Evolutionary conservation across 2,329 filamentous ascomycete genomes (phyloP).

Genomic region (Anthostomella pinea): DNA sequence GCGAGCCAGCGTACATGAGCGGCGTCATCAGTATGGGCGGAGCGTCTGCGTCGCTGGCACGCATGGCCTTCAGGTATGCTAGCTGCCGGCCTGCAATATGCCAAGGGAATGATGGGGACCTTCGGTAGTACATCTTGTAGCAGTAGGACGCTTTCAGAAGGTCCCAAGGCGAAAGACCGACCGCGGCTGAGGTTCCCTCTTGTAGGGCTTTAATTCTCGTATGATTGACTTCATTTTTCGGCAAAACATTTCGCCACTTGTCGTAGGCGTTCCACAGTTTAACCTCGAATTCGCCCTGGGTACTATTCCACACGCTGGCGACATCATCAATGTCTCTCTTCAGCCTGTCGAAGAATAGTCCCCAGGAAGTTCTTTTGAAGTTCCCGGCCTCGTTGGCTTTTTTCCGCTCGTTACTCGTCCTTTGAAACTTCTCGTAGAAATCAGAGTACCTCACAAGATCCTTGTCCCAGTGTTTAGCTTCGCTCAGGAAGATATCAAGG

Average conservation of each 20-base stretch:
- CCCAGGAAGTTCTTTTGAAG: constrained; percentile 24
- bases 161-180: constrained; percentile 41
- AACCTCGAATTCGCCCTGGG: constrained; percentile 10
- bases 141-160: constrained; percentile 49
- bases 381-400: constrained; percentile 9
- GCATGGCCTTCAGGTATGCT: constrained; percentile 43
- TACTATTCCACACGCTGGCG: constrained; percentile 31
- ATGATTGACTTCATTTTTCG: constrained; percentile 26
- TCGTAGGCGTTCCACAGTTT: constrained; percentile 38
- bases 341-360: constrained; percentile 34
- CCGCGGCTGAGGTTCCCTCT: constrained; percentile 21
- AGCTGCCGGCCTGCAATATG: constrained; percentile 48
- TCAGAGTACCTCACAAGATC: constrained; percentile 30
- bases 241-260: constrained; percentile 41
- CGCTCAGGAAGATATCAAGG: constrained; percentile 29
- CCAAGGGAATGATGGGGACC: constrained; percentile 40
- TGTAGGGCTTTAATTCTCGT: constrained; percentile 32
- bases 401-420: constrained; percentile 19
- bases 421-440: constrained; percentile 31
- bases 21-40: constrained; percentile 35
- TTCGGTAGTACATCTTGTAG: constrained; percentile 39
- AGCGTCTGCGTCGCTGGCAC: constrained; percentile 13
- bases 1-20: constrained; percentile 25
- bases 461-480: constrained; percentile 19
- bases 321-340: constrained; percentile 32